Conservation (phyloP, 495 filamentous ascomycete genomes). For the Penicillium alfredii region DNA sequence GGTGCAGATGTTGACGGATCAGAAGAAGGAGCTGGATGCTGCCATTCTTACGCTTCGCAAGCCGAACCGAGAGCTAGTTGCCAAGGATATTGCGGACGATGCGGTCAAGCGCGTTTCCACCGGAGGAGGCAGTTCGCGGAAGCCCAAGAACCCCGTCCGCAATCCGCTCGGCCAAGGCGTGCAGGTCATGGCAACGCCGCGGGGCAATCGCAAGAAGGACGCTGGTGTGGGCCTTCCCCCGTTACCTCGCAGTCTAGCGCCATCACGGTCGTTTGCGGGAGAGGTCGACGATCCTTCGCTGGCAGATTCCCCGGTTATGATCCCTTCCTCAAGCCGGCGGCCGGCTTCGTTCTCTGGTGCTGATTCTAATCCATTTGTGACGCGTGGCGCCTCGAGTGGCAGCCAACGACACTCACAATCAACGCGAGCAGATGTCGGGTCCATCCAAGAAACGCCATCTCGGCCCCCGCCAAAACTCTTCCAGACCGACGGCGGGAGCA, state of each 20-base stretch:
- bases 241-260: slow-evolving; percentile 23
- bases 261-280: slow-evolving; percentile 24
- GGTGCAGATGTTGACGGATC: slow-evolving; percentile 58
- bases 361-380: slow-evolving; percentile 19
- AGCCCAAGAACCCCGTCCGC: slow-evolving; percentile 59
- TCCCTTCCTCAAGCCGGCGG: slow-evolving; percentile 21
- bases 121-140: slow-evolving; percentile 33
- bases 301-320: slow-evolving; percentile 21
- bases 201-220: slow-evolving; percentile 42
- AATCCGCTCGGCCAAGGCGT: slow-evolving; percentile 54
- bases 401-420: slow-evolving; percentile 8
- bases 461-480: slow-evolving; percentile 37
- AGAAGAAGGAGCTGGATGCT: slow-evolving; percentile 71
- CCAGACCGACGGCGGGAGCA: slow-evolving; percentile 12
- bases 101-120: slow-evolving; percentile 53
- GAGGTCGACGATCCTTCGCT: slow-evolving; percentile 18
- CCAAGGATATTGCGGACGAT: slow-evolving; percentile 63
- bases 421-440: slow-evolving; percentile 12
- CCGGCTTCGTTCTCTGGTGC: slow-evolving; percentile 25
- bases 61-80: slow-evolving; percentile 76
- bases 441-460: slow-evolving; percentile 51
- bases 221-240: slow-evolving; percentile 25
- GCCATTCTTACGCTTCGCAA: slow-evolving; percentile 80
- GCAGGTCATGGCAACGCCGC: slow-evolving; percentile 75
- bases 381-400: slow-evolving; percentile 3